Conservation (phyloP, 305 asterid genomes). For the Fraxinus ornus region DNA sequence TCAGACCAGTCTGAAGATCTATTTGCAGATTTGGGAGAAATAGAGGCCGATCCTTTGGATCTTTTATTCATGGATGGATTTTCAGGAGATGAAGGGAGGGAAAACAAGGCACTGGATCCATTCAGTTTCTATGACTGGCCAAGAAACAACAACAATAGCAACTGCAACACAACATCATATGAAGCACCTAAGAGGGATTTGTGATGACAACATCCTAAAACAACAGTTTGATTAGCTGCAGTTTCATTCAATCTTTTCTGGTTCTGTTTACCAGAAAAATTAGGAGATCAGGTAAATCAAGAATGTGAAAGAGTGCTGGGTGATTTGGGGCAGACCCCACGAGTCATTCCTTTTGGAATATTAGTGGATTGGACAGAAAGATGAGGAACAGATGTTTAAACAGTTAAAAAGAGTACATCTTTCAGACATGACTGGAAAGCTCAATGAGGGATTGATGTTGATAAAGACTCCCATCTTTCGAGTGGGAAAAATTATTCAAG, state of each 20-base stretch:
- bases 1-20: conserved; percentile 47
- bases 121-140: conserved; percentile 53
- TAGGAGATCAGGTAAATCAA: neutral
- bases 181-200: conserved; percentile 26
- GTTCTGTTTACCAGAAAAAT: neutral
- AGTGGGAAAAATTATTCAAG: conserved; percentile 14
- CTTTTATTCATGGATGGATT: conserved; percentile 44
- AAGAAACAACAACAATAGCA: conserved; percentile 11
- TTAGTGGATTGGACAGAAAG: conserved; percentile 52
- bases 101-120: conserved; percentile 43
- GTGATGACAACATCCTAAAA: conserved; percentile 5
- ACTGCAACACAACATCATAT: conserved; percentile 18
- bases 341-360: conserved; percentile 26
- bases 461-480: conserved; percentile 24
- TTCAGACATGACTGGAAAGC: conserved; percentile 30
- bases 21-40: conserved; percentile 56
- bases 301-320: conserved; percentile 20
- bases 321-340: conserved; percentile 25
- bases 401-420: conserved; percentile 26
- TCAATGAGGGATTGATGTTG: conserved; percentile 17
- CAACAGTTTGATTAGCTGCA: neutral
- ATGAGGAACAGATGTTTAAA: conserved; percentile 29
- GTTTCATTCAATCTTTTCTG: neutral
- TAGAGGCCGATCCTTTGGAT: conserved; percentile 48
- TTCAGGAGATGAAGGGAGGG: conserved; percentile 29